Evolutionary conservation across 352 stramenopile genomes (phyloP), one percentile per base, ranked within the genome.

Genomic region (Phytophthora sansomeana): DNA sequence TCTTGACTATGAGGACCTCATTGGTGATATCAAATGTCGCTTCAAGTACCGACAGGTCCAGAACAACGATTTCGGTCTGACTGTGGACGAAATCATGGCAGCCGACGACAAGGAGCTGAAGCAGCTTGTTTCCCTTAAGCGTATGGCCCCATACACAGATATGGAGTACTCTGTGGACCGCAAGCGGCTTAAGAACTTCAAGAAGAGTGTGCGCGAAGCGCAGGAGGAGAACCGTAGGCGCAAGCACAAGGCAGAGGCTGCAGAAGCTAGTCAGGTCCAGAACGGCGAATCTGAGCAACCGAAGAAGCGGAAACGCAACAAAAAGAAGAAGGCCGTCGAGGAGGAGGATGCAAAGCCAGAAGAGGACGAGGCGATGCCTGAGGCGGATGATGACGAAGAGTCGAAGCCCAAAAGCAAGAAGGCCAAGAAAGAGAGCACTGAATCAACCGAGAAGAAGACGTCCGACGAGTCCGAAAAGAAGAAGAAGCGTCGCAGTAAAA

Each of bases 1-100:
- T 42, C 81, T 99, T 24, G 98, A 99, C 76, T 99, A 99, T 69
- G 98, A 99, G 76, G 97, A 99, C 67, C 90, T 99, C 39, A 98
- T 99, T 63, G 97, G 93, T 19, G 97, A 98, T 63, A 88, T 99
- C 69, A 97, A 97, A 48, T 99, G 95, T 44, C 89, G 97, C 21
- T 99, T 99, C 83, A 99, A 99, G 73, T 99, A 99, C 79, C 87
- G 91, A 9, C 74, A 93, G 46, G 98, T 99, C 5, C 81, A 90
- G 46, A 78, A 84, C 26, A 99, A 99, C 59, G 93, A 93, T 68
- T 99, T 98, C 77, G 98, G 98, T 14, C 78, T 99, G 24, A 97
- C 91, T 16, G 92, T 95, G 6, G 92, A 99, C 46, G 98, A 99
- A 66, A 99, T 99, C 69, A 91, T 99, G 63, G 77, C 96, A 16